phyloP scores from a whole-genome alignment of 2,329 filamentous ascomycete genomes.

The Paracorniculantispora psalliotae region DNA sequence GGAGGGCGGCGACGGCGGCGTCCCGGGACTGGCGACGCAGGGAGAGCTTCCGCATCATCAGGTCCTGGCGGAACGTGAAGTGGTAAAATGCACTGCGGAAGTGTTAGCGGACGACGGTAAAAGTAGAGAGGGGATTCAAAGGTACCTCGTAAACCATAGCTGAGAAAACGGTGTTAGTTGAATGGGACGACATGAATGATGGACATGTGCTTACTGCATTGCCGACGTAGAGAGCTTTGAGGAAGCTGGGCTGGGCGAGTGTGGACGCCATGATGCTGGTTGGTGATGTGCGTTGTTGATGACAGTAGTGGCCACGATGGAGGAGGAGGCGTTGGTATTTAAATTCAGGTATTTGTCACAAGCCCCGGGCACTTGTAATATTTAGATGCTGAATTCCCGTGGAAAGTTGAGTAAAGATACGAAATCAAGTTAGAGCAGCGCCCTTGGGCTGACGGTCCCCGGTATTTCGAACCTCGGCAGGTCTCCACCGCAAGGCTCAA shows the following conservation, averaged over 20 bases:
- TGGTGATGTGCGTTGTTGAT: no score
- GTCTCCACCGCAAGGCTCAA: neutral
- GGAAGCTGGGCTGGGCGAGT: neutral
- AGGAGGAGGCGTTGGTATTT: neutral
- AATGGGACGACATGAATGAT: no score
- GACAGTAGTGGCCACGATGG: neutral
- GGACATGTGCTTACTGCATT: neutral
- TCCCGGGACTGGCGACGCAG: neutral
- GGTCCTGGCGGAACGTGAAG: neutral
- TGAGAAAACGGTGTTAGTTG: neutral
- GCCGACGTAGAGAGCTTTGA: neutral
- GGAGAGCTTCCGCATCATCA: conserved; percentile 2
- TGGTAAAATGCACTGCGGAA: neutral
- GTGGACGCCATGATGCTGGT: neutral
- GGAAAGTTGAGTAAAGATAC: neutral
- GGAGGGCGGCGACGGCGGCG: neutral
- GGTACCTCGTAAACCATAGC: neutral
- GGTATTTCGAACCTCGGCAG: neutral
- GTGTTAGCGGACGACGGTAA: neutral
- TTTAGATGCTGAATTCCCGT: no score
- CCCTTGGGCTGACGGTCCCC: neutral
- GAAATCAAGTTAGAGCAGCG: neutral
- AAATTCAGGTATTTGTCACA: no score
- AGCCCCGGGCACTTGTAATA: no score
- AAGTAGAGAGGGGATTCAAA: neutral